Evolutionary conservation across 148 eudicot species (phyloP), one percentile per base, ranked within the genome.

Genomic region (Spergularia bocconei): DNA sequence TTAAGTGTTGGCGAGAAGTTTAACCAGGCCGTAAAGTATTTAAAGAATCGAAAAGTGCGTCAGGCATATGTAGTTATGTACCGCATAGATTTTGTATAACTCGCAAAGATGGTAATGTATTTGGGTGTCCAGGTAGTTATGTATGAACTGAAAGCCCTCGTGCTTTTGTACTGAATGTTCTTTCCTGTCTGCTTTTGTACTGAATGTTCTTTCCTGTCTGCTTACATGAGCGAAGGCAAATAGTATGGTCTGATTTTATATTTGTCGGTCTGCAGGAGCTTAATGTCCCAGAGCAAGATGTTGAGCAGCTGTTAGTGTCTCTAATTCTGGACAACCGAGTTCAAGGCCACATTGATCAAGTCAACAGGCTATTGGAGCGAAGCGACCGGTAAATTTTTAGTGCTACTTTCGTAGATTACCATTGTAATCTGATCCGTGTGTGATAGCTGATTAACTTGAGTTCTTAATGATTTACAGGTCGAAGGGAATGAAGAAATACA

Each of bases 261-360:
- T 69, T 48, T 50, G 13, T 20, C 29, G 67, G 51, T 39, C 8
- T 77, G 39, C 78, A 93, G 98, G 98, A 92, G 85, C 96, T 95
- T 74, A 92, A 95, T 71, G 96, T 92, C 67, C 97, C 98, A 38
- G 98, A 90, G 79, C 83, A 78, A 82, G 98, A 95, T 72, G 98
- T 95, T 19, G 98, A 90, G 77, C 90, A 86, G 77, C 78, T 95
- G 73, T 83, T 95, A 73, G 98, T 95, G 75, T 95, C 97, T 2
- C 87, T 95, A 11, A 92, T 95, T 58, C 72, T 95, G 89, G 98
- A 95, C 82, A 95, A 95, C 73, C 87, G 97, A 52, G 86, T 95
- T 65, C 92, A 88, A 63, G 98, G 98, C 23, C 98, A 95, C 80
- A 95, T 92, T 77, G 98, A 95, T 81, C 98, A 95, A 89, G 96